Evolutionary conservation across 2,329 filamentous ascomycete genomes (phyloP).

Genomic region (Xylariaceae sp.): DNA sequence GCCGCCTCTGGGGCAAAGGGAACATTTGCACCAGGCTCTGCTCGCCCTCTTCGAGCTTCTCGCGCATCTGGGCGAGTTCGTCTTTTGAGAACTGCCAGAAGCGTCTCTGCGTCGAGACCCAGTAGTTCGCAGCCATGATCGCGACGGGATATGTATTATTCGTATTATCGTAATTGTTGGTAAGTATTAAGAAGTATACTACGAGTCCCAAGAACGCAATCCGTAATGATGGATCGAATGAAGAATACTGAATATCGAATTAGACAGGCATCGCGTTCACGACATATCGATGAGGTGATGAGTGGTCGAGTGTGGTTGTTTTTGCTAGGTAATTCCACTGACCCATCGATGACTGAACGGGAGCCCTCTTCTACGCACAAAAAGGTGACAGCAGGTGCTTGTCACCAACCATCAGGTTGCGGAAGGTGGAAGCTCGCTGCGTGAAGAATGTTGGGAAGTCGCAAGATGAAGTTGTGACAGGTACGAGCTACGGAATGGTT

Average conservation of each 20-base stretch:
- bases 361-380: too few relatives aligned
- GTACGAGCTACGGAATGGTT: too few relatives aligned
- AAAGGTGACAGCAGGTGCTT: too few relatives aligned
- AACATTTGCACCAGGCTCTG: slow-evolving; percentile 69
- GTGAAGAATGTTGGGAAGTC: too few relatives aligned
- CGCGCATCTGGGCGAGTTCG: slow-evolving; percentile 68
- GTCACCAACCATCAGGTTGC: too few relatives aligned
- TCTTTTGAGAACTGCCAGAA: slow-evolving; percentile 88
- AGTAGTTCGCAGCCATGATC: slow-evolving; percentile 89
- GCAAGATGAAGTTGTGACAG: too few relatives aligned
- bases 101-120: slow-evolving; percentile 86
- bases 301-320: too few relatives aligned
- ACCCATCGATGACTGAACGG: too few relatives aligned
- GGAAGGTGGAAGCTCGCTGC: too few relatives aligned
- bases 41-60: slow-evolving; percentile 72
- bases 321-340: too few relatives aligned
- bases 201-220: too few relatives aligned
- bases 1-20: slow-evolving; percentile 72
- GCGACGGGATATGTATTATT: neutral
- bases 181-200: neutral
- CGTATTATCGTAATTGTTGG: neutral
- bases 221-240: too few relatives aligned
- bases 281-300: slow-evolving; percentile 6
- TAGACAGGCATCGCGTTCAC: slow-evolving; percentile 8
- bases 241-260: neutral